These are phyloP conservation scores for Trypanosoma caninum DNA, from an alignment of 208 protist species.

Conservation along the genomic window DNA sequence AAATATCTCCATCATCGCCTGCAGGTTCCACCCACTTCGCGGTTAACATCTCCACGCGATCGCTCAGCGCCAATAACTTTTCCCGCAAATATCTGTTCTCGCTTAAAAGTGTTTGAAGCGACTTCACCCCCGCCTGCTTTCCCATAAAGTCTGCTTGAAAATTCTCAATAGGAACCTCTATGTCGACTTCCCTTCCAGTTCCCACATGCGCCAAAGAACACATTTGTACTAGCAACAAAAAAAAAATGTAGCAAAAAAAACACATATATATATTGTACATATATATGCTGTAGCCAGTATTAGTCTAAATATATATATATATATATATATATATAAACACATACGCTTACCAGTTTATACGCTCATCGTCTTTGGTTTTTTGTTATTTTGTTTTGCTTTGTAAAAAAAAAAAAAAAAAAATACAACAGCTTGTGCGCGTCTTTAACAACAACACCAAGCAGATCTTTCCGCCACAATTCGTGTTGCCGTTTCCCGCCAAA, in stretches of 20 bases:
- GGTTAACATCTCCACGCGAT: slow-evolving; percentile 9
- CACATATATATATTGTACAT: neutral
- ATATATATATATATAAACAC: too few species aligned
- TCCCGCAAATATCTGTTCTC: slow-evolving; percentile 25
- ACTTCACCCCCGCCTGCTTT: slow-evolving; percentile 8
- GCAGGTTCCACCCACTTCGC: slow-evolving; percentile 13
- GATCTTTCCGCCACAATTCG: slow-evolving; percentile 37
- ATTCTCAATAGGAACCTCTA: neutral
- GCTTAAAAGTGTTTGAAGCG: slow-evolving; percentile 5
- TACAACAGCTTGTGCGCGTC: neutral
- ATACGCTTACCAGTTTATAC: too few species aligned
- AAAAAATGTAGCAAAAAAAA: neutral
- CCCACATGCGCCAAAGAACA: neutral
- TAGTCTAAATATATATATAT: too few species aligned
- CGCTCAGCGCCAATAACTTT: slow-evolving; percentile 3
- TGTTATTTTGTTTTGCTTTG: too few species aligned
- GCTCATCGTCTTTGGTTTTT: too few species aligned
- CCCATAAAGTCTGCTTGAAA: neutral
- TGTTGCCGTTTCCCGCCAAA: slow-evolving; percentile 35
- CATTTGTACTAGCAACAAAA: neutral
- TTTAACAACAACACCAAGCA: neutral
- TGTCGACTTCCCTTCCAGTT: neutral
- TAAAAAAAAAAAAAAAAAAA: slow-evolving; percentile 19
- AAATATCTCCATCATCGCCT: slow-evolving; percentile 4
- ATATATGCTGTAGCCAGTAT: too few species aligned